Evolutionary conservation across 140 eudicot species (phyloP).

Genomic region (Flaveria floridana): DNA sequence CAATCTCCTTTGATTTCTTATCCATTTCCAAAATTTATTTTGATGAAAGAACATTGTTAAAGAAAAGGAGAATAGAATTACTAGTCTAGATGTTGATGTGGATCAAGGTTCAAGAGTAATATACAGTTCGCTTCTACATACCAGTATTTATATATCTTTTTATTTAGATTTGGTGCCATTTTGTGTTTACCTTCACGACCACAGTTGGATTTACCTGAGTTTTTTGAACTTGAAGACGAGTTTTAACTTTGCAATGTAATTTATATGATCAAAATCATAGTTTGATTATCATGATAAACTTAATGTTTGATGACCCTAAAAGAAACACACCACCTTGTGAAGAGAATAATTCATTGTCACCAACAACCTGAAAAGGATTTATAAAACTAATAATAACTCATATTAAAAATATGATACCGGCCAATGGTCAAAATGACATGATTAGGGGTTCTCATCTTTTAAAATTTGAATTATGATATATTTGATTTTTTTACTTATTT

Average conservation of each 20-base stretch:
- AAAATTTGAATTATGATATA: too few species aligned
- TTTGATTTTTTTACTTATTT: too few species aligned
- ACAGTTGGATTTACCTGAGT: neutral
- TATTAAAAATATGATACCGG: constrained; percentile 5
- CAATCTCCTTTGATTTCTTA: too few species aligned
- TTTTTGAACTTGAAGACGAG: neutral
- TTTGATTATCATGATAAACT: neutral
- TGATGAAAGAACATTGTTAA: too few species aligned
- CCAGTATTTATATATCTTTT: too few species aligned
- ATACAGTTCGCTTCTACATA: too few species aligned
- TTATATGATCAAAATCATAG: neutral
- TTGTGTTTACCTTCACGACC: neutral
- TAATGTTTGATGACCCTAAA: neutral
- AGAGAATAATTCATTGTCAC: constrained; percentile 13
- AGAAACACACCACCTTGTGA: neutral
- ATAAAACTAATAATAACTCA: constrained; percentile 18
- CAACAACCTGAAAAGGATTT: constrained; percentile 23
- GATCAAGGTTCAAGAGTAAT: too few species aligned
- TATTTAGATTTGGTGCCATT: neutral
- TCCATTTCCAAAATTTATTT: too few species aligned
- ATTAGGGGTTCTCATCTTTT: neutral
- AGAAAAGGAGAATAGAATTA: too few species aligned
- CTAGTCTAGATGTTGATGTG: too few species aligned
- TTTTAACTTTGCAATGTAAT: neutral
- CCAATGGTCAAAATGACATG: neutral